A percentile compares a stretch with the other conserved stretches of the same genome.
Evolutionary conservation across 2,329 filamentous ascomycete species (phyloP).

Genomic region (Onygenales sp.): DNA sequence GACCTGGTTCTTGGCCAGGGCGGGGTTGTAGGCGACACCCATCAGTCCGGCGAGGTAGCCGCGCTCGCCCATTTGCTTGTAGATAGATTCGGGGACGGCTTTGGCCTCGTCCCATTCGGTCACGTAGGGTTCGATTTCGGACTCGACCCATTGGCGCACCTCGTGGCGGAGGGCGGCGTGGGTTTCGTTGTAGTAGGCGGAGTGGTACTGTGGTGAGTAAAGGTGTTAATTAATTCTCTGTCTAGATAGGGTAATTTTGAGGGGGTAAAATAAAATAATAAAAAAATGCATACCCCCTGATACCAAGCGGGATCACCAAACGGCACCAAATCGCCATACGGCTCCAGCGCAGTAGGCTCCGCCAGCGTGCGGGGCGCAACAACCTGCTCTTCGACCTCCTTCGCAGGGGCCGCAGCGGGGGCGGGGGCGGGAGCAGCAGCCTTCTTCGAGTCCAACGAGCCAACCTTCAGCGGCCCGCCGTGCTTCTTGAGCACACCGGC

Average conservation of each 20-base stretch:
- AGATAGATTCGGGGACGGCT: conserved; percentile 77
- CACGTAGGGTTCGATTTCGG: conserved; percentile 80
- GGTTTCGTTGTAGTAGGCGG: conserved; percentile 90
- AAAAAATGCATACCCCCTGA: conserved; percentile 59
- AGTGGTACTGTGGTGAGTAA: conserved; percentile 61
- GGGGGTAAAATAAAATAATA: not conserved
- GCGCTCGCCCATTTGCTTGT: conserved; percentile 88
- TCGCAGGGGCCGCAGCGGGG: conserved; percentile 35
- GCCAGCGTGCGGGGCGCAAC: conserved; percentile 47
- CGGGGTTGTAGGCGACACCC: conserved; percentile 64
- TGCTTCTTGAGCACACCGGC: conserved; percentile 54
- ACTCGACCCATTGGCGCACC: conserved; percentile 84
- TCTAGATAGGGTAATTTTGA: not conserved
- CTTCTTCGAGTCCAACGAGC: conserved; percentile 79
- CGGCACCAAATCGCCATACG: conserved; percentile 77
- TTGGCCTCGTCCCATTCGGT: conserved; percentile 96
- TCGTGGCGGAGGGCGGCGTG: conserved; percentile 87
- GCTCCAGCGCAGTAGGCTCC: conserved; percentile 59
- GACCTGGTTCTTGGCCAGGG: conserved; percentile 63
- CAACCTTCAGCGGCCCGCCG: conserved; percentile 50
- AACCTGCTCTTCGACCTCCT: conserved; percentile 47
- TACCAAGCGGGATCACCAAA: conserved; percentile 94
- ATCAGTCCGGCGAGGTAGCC: conserved; percentile 89
- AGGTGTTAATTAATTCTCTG: conserved; percentile 6
- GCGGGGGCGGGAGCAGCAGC: conserved; percentile 43